phyloP scores from a whole-genome alignment of 2,329 filamentous ascomycete species.

The Penicillium sp. region DNA sequence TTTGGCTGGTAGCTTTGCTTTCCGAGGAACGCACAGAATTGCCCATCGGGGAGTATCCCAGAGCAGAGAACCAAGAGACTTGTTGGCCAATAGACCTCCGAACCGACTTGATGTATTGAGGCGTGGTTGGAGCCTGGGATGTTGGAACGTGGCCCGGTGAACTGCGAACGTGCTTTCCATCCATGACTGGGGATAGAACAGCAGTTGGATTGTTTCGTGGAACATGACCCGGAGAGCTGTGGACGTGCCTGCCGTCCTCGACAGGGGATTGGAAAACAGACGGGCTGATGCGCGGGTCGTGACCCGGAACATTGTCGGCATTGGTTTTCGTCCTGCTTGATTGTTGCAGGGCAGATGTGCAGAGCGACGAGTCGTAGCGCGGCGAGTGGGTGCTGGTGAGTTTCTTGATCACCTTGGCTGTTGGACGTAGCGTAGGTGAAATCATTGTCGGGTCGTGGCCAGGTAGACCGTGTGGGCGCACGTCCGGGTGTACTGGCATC shows the following conservation, averaged over 20 bases:
- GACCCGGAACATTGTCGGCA: conserved; percentile 2
- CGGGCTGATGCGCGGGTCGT: background rate
- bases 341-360: conserved; percentile 3
- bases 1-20: background rate
- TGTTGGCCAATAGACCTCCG: conserved; percentile 1
- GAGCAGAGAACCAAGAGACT: conserved; percentile 6
- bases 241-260: background rate
- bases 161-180: background rate
- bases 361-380: conserved; percentile 9
- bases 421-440: conserved; percentile 4
- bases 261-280: background rate
- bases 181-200: background rate
- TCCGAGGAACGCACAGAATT: background rate
- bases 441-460: conserved; percentile 12
- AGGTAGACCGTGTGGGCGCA: conserved; percentile 7
- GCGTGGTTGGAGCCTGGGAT: background rate
- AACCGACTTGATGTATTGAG: background rate
- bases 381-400: conserved; percentile 1
- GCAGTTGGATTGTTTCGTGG: background rate
- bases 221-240: background rate
- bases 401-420: conserved; percentile 5
- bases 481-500: conserved; percentile 5
- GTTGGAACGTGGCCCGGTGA: background rate
- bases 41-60: background rate
- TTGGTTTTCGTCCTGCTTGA: background rate